Conservation (phyloP, 306 rosid genomes). For the Gastrolobium villosum region DNA sequence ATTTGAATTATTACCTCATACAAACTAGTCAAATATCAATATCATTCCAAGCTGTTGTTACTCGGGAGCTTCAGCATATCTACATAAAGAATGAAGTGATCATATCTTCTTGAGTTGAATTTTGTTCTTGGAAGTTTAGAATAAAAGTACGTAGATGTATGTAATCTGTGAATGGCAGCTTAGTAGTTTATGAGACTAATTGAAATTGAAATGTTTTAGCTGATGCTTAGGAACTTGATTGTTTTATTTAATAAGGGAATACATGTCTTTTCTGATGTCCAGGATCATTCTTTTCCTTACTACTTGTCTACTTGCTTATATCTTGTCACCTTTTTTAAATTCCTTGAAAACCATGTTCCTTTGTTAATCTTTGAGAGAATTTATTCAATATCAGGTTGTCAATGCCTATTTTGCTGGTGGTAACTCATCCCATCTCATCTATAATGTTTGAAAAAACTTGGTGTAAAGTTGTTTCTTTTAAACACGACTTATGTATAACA, state of each 20-base stretch:
- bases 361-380: slow-evolving; percentile 14
- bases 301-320: slow-evolving; percentile 39
- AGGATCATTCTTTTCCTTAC: slow-evolving; percentile 8
- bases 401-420: slow-evolving; percentile 25
- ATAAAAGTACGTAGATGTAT: slow-evolving; percentile 53
- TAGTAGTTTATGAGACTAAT: slow-evolving; percentile 46
- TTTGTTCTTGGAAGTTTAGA: slow-evolving; percentile 37
- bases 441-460: no score
- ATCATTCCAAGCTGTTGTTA: slow-evolving; percentile 93
- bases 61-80: slow-evolving; percentile 96
- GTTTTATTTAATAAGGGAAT: slow-evolving; percentile 40
- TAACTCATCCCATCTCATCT: not conserved
- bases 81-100: slow-evolving; percentile 82
- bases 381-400: slow-evolving; percentile 7
- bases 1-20: no score
- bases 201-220: slow-evolving; percentile 50
- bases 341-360: not conserved
- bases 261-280: slow-evolving; percentile 42
- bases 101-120: slow-evolving; percentile 66
- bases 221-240: slow-evolving; percentile 50
- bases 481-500: no score
- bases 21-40: slow-evolving; percentile 50
- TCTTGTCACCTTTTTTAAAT: not conserved
- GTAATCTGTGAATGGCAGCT: slow-evolving; percentile 55
- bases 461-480: no score